Conservation (phyloP, 139 green algal species). For the Micractinium conductrix region DNA sequence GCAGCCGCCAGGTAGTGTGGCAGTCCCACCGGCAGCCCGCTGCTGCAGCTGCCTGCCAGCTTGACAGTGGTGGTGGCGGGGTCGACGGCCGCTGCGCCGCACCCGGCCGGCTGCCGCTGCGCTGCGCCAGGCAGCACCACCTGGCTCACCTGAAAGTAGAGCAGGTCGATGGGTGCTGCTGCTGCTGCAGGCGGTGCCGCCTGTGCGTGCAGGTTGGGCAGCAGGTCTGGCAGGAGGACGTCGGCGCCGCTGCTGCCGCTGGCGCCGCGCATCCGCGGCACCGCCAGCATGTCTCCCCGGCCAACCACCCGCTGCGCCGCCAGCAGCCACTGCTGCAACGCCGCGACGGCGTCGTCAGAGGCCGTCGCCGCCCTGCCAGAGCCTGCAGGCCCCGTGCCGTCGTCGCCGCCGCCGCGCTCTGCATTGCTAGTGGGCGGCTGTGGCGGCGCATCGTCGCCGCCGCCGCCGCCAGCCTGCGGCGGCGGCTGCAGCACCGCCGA, state of each 20-base stretch:
- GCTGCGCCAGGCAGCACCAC: not conserved
- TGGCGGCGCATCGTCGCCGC: not conserved
- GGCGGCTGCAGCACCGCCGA: constrained; percentile 6
- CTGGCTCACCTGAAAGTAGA: constrained; percentile 41
- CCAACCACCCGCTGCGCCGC: constrained; percentile 27
- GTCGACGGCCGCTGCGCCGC: constrained; percentile 23
- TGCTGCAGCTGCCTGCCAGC: constrained; percentile 36
- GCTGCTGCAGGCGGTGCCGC: not conserved
- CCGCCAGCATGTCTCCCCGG: constrained; percentile 49
- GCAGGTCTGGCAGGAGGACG: not conserved
- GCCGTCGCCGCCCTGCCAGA: not conserved
- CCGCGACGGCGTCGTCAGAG: constrained; percentile 17
- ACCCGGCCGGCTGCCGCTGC: not conserved
- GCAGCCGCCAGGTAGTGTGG: constrained; percentile 27
- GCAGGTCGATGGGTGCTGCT: not conserved
- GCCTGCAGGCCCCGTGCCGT: not conserved
- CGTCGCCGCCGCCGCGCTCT: not conserved
- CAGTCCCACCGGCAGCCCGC: constrained; percentile 28
- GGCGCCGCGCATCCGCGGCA: not conserved
- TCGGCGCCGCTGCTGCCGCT: not conserved
- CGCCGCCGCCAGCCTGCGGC: not conserved
- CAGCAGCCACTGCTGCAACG: constrained; percentile 45
- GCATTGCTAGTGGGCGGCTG: not conserved
- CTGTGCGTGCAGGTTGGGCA: constrained; percentile 1
- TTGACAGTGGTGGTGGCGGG: constrained; percentile 29